These are phyloP conservation scores for Botryotinia globosa DNA, from an alignment of 2,329 filamentous ascomycete species.

Conservation along the genomic window DNA sequence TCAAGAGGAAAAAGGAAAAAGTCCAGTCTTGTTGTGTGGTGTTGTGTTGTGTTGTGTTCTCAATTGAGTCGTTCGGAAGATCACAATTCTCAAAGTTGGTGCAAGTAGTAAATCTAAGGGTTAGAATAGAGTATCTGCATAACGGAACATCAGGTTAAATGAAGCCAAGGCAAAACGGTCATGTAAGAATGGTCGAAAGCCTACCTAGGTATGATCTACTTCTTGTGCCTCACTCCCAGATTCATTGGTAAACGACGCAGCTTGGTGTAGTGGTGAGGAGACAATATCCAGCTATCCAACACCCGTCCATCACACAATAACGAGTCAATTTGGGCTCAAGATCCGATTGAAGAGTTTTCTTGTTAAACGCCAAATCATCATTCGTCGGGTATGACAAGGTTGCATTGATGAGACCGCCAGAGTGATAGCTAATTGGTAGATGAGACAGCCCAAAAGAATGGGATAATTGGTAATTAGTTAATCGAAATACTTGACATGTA, in stretches of 20 bases:
- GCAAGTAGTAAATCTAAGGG: neutral
- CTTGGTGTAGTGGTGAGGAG: constrained; percentile 21
- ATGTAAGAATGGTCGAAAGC: constrained; percentile 19
- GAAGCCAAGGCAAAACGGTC: constrained; percentile 7
- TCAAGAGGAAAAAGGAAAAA: neutral
- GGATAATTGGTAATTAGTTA: neutral
- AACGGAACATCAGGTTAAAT: constrained; percentile 8
- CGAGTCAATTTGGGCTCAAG: constrained; percentile 18
- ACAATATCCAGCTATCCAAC: constrained; percentile 12
- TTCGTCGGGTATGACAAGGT: constrained; percentile 33
- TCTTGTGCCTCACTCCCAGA: constrained; percentile 17
- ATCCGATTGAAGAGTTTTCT: constrained; percentile 11
- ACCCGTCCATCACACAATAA: neutral
- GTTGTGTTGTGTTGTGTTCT: neutral
- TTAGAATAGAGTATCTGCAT: constrained; percentile 1
- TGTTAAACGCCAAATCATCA: constrained; percentile 32
- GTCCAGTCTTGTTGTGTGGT: neutral
- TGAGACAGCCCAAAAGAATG: neutral
- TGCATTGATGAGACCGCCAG: neutral
- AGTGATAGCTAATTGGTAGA: neutral
- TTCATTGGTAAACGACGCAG: constrained; percentile 32
- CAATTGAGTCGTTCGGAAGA: neutral
- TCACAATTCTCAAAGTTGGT: neutral
- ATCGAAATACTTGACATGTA: neutral
- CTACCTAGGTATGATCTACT: constrained; percentile 33